These are phyloP conservation scores for Mycena albidolilacea DNA, from an alignment of 768 basidiomycete genomes.

Conservation along the genomic window DNA sequence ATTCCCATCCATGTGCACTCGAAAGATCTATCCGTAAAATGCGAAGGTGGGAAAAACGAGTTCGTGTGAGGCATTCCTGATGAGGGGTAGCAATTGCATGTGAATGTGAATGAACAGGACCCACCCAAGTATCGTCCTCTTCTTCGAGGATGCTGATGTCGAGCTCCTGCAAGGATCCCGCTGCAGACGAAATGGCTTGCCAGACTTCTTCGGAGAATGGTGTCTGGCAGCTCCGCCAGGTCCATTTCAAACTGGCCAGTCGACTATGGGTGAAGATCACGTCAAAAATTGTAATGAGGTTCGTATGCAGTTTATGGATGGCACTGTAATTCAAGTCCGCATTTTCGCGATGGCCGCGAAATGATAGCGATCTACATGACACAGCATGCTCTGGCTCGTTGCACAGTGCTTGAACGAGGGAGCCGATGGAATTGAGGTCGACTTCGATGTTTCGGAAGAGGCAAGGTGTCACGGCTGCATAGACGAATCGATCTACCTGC, in stretches of 20 bases:
- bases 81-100: background rate
- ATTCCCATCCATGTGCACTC: background rate
- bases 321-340: background rate
- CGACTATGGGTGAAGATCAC: background rate
- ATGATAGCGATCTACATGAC: slow-evolving; percentile 2
- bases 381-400: background rate
- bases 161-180: background rate
- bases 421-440: background rate
- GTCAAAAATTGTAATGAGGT: background rate
- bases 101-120: background rate
- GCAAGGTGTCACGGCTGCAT: background rate
- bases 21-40: background rate
- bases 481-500: slow-evolving; percentile 1
- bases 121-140: background rate
- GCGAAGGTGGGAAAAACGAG: background rate
- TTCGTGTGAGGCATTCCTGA: background rate
- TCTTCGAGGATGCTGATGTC: background rate
- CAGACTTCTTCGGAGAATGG: background rate
- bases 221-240: background rate
- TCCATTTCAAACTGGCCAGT: background rate
- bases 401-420: background rate
- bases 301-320: background rate
- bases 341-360: background rate
- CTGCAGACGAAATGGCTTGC: background rate
- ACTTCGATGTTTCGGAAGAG: slow-evolving; percentile 3